These are phyloP conservation scores for Passalora sequoiae DNA, from an alignment of 2,329 filamentous ascomycete genomes.

Conservation along the genomic window DNA sequence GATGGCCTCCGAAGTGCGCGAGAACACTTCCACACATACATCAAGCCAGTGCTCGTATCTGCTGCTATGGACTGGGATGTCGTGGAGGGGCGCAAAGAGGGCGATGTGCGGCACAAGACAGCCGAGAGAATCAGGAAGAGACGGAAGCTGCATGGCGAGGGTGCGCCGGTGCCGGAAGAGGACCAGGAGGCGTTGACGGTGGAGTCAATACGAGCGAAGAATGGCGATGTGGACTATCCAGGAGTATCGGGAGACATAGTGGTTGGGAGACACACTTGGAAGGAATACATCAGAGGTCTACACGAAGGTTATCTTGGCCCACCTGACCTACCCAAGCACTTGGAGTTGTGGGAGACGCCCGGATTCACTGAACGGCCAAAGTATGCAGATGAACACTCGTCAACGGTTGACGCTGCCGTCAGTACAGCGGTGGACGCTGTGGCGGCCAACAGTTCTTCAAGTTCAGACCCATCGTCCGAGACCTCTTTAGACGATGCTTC, in stretches of 20 bases:
- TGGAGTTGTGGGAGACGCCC: conserved; percentile 18
- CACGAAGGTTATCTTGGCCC: conserved; percentile 97
- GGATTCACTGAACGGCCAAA: conserved; percentile 1
- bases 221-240: conserved; percentile 64
- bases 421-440: conserved; percentile 20
- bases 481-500: background rate
- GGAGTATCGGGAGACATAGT: conserved; percentile 79
- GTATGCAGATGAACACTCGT: conserved; percentile 21
- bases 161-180: conserved; percentile 38
- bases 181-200: conserved; percentile 54
- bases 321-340: conserved; percentile 54
- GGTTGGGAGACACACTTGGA: conserved; percentile 90
- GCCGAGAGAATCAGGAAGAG: conserved; percentile 74
- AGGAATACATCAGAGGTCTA: conserved; percentile 87
- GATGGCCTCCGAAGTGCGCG: conserved; percentile 80
- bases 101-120: conserved; percentile 81
- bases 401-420: conserved; percentile 27
- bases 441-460: conserved; percentile 3
- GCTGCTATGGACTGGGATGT: conserved; percentile 95
- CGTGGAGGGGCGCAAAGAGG: conserved; percentile 82
- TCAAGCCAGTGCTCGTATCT: conserved; percentile 85
- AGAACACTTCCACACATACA: conserved; percentile 92
- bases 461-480: conserved; percentile 11
- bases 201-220: conserved; percentile 57
- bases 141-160: conserved; percentile 57